These are phyloP conservation scores for Xylariomycetidae sp. DNA, from an alignment of 2,329 filamentous ascomycete genomes.

Conservation along the genomic window DNA sequence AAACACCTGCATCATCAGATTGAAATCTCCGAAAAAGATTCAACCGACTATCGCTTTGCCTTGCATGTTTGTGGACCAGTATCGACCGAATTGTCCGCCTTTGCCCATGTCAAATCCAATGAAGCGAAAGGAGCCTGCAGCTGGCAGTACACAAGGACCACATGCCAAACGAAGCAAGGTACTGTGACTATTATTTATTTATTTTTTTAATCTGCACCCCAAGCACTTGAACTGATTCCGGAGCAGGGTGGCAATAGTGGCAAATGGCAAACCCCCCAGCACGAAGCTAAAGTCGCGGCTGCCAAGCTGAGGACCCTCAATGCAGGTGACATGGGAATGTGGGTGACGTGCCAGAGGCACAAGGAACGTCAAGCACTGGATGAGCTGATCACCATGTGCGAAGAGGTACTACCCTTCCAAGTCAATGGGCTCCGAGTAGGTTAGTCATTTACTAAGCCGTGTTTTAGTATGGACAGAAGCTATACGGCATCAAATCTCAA, in stretches of 20 bases:
- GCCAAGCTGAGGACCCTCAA: constrained; percentile 44
- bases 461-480: constrained; percentile 58
- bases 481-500: constrained; percentile 47
- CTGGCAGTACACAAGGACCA: constrained; percentile 17
- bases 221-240: no score
- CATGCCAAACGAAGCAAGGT: constrained; percentile 34
- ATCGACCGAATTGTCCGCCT: no score
- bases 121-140: no score
- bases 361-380: constrained; percentile 66
- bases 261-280: constrained; percentile 59
- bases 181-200: constrained; percentile 2
- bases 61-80: no score
- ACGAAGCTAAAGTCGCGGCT: constrained; percentile 43
- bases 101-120: no score
- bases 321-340: constrained; percentile 68
- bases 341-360: constrained; percentile 70
- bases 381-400: constrained; percentile 63
- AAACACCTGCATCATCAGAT: no score
- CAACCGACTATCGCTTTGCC: no score
- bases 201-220: background rate
- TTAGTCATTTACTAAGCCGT: constrained; percentile 12
- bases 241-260: constrained; percentile 46
- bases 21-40: no score
- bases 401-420: constrained; percentile 58
- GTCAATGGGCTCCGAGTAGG: no score